phyloP scores from a whole-genome alignment of 2,329 filamentous ascomycete genomes.

The Penicillium sp. region DNA sequence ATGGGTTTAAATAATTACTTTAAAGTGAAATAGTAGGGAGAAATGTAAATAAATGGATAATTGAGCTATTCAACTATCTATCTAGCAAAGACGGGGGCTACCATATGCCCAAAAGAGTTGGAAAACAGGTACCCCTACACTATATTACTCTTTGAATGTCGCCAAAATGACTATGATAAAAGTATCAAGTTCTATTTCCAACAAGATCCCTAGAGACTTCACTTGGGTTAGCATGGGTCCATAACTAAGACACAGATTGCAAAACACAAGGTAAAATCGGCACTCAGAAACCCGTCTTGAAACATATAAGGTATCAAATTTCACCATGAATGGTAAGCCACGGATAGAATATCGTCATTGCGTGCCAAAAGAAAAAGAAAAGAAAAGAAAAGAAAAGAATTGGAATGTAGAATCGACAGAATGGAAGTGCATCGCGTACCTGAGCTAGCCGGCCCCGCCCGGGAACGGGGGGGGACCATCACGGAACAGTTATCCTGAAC shows the following conservation, averaged over 20 bases:
- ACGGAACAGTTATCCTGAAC: not conserved
- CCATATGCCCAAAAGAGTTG: not conserved
- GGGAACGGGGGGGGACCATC: constrained; percentile 4
- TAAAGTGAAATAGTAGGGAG: not conserved
- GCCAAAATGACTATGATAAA: not conserved
- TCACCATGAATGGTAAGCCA: constrained; percentile 16
- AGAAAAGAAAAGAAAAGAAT: not conserved
- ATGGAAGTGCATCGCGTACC: constrained; percentile 8
- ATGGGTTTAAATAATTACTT: not conserved
- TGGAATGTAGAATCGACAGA: not conserved
- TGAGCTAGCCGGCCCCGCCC: constrained; percentile 10
- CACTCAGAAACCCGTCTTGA: constrained; percentile 23
- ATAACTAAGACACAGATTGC: not conserved
- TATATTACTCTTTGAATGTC: not conserved
- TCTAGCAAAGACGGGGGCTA: not conserved
- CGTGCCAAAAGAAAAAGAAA: not conserved
- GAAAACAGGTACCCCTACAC: not conserved
- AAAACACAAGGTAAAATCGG: not conserved
- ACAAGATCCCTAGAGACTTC: not conserved
- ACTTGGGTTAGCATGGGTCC: not conserved
- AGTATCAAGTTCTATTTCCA: not conserved
- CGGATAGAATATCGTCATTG: constrained; percentile 15
- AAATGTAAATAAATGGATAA: not conserved
- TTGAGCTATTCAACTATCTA: not conserved
- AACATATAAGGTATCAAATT: constrained; percentile 17